A percentile compares a stretch with the other conserved stretches of the same genome.
These are phyloP conservation scores for Gastrolobium villosum DNA, from an alignment of 306 rosid species.

Conservation along the genomic window DNA sequence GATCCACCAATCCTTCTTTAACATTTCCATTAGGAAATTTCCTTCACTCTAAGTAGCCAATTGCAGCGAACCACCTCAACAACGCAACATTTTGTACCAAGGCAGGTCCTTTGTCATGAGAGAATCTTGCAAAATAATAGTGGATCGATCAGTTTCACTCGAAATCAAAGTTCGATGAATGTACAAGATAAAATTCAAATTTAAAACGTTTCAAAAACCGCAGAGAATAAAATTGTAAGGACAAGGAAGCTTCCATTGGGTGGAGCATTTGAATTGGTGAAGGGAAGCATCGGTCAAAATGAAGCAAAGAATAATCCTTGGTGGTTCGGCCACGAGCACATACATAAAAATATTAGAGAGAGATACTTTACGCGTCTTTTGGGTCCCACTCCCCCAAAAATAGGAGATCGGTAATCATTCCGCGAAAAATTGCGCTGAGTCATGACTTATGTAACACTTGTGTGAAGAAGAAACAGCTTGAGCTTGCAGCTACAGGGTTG, in stretches of 20 bases:
- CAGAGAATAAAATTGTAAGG: slow-evolving; percentile 3
- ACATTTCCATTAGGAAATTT: background rate
- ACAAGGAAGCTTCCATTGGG: background rate
- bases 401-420: slow-evolving; percentile 2
- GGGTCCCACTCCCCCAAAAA: slow-evolving; percentile 35
- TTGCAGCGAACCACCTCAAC: no score
- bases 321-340: background rate
- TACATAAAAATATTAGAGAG: background rate
- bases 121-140: no score
- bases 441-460: background rate
- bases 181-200: background rate
- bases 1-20: background rate
- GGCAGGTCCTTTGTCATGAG: background rate
- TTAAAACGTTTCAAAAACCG: background rate
- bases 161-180: background rate
- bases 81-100: background rate
- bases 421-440: background rate
- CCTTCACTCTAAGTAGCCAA: slow-evolving; percentile 1
- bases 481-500: no score
- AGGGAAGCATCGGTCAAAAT: no score
- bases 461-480: no score
- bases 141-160: background rate
- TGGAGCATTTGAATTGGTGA: background rate
- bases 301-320: slow-evolving; percentile 5
- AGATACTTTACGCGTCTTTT: slow-evolving; percentile 20